Evolutionary conservation across 2,329 filamentous ascomycete species (phyloP).

Genomic region (Penicillium sp.): DNA sequence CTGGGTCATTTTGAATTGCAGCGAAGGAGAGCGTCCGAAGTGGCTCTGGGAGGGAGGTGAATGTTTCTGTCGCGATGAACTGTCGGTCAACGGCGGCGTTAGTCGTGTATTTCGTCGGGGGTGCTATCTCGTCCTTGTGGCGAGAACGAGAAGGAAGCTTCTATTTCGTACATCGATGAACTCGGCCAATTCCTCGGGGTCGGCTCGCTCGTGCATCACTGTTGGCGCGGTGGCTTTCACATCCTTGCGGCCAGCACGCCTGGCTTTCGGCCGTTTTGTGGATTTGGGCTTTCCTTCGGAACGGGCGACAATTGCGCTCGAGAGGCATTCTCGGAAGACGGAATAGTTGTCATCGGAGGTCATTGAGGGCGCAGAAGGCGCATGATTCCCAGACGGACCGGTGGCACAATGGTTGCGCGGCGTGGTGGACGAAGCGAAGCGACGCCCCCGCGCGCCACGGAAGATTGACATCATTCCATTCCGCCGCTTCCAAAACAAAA

Average conservation of each 20-base stretch:
- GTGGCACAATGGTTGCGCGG: too few relatives aligned
- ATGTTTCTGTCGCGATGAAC: constrained; percentile 70
- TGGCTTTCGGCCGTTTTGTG: constrained; percentile 22
- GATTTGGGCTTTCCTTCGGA: constrained; percentile 50
- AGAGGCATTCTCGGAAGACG: constrained; percentile 71
- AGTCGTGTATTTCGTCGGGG: too few relatives aligned
- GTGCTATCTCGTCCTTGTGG: too few relatives aligned
- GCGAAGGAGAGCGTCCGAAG: constrained; percentile 63
- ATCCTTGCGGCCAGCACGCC: constrained; percentile 17
- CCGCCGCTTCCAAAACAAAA: neutral
- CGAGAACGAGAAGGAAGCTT: too few relatives aligned
- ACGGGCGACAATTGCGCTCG: constrained; percentile 64
- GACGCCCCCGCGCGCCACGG: constrained; percentile 8
- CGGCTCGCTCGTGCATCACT: constrained; percentile 25
- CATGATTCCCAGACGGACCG: too few relatives aligned
- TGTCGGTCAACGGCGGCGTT: too few relatives aligned
- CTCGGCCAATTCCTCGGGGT: constrained; percentile 69
- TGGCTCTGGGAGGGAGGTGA: constrained; percentile 60
- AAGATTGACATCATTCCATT: constrained; percentile 19
- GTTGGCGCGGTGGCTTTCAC: constrained; percentile 8
- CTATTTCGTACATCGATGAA: constrained; percentile 66
- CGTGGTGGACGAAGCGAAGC: neutral
- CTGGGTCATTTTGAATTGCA: constrained; percentile 49
- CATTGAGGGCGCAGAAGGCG: constrained; percentile 25
- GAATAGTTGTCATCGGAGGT: constrained; percentile 55